Evolutionary conservation across 495 filamentous ascomycete genomes (phyloP).

Genomic region (Friedmanniomyces endolithicus): DNA sequence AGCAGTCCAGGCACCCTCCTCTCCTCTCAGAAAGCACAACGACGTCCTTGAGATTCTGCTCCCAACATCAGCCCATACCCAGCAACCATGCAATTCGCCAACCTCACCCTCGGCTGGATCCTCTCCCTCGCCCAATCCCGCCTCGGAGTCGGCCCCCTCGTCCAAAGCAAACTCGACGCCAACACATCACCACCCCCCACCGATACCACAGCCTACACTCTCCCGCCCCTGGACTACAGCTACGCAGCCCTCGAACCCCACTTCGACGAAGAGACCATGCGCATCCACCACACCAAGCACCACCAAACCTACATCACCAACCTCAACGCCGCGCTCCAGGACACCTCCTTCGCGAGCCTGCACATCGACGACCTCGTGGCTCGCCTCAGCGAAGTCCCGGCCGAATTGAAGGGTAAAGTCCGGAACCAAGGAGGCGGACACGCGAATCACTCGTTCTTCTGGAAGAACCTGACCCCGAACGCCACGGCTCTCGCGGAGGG

Average conservation of each 20-base stretch:
- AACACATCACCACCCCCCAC: not conserved
- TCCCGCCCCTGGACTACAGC: slow-evolving; percentile 8
- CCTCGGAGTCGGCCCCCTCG: not conserved
- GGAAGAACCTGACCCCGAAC: slow-evolving; percentile 29
- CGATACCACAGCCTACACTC: slow-evolving; percentile 8
- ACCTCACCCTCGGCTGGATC: slow-evolving; percentile 9
- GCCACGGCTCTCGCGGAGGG: slow-evolving; percentile 12
- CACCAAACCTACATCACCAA: slow-evolving; percentile 34
- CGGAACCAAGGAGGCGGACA: slow-evolving; percentile 33
- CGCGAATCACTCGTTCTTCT: slow-evolving; percentile 35
- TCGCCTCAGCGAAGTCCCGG: slow-evolving; percentile 10
- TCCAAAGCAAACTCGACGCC: not conserved
- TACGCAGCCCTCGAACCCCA: slow-evolving; percentile 29
- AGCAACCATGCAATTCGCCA: not conserved
- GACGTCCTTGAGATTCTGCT: too few species aligned
- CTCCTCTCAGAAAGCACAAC: not conserved
- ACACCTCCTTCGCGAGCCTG: slow-evolving; percentile 21
- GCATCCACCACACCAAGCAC: slow-evolving; percentile 32
- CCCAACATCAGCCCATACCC: not conserved
- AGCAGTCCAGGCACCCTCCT: not conserved
- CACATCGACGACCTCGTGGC: slow-evolving; percentile 10
- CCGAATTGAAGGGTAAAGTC: slow-evolving; percentile 20
- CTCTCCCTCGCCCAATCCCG: slow-evolving; percentile 1
- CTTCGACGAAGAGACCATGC: slow-evolving; percentile 34
- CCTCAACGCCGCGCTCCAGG: slow-evolving; percentile 27